Evolutionary conservation across 306 rosid species (phyloP), one percentile per base, ranked within the genome.

Genomic region (Abrus pulchellus): DNA sequence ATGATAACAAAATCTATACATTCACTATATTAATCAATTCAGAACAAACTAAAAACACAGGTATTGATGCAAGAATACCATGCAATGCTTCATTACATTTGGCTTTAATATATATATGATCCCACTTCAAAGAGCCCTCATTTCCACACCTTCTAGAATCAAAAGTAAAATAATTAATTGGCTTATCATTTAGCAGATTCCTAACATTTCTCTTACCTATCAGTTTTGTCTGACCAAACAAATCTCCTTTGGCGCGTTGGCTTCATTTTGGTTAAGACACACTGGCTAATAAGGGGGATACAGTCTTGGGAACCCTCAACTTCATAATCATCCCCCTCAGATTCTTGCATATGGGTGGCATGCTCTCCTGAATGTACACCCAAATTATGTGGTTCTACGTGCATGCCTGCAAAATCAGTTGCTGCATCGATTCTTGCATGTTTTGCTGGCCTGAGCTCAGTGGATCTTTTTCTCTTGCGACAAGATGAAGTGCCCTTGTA

Each of bases 201-300:
- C 67, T 5, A 76, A 75, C 75, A 14, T 28, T 52, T 74, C 65
- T 59, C 86, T 81, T 86, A 95, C 99, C 99, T 90, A 79, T 95
- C 97, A 82, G 95, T 83, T 84, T 88, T 90, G 83, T 95, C 98
- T 76, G 93, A 91, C 97, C 98, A 93, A 52, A 77, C 20, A 81
- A 93, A 90, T 80, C 98, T 93, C 67, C 80, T 89, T 79, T 87
- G 93, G 62, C 96, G 90, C 61, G 89, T 68, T 76, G 90, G 89
- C 90, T 89, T 90, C 85, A 78, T 74, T 80, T 82, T 88, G 53
- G 92, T 86, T 61, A 83, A 72, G 63, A 88, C 60, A 82, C 81
- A 64, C 52, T 70, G 85, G 62, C 70, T 82, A 48, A 87, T 78
- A 75, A 76, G 78, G 80, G 92, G 90, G 84, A 68, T 73, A 54